Evolutionary conservation across 495 filamentous ascomycete genomes (phyloP).

Genomic region (Hypoxylon trugodes): DNA sequence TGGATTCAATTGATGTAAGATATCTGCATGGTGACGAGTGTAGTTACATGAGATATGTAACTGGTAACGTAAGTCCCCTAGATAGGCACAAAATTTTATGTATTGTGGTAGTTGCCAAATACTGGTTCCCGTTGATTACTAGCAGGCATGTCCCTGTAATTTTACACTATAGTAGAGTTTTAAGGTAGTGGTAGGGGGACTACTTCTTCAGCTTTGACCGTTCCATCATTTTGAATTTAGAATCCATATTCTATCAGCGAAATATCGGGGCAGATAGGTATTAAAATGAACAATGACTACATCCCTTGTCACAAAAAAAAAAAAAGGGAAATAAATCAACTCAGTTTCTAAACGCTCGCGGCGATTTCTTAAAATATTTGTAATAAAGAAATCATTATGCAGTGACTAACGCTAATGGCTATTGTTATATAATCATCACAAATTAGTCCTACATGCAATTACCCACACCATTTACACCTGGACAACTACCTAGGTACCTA

Average conservation of each 20-base stretch:
- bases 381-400: too few species aligned
- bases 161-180: neutral
- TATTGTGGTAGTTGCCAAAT: neutral
- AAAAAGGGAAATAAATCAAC: too few species aligned
- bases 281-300: too few species aligned
- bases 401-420: too few species aligned
- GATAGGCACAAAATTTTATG: neutral
- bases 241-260: neutral
- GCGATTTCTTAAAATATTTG: too few species aligned
- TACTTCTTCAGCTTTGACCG: conserved; percentile 18
- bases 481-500: too few species aligned
- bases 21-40: conserved; percentile 30
- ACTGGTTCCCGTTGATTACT: conserved; percentile 38
- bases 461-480: too few species aligned
- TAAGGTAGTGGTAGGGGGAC: conserved; percentile 7
- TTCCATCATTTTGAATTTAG: conserved; percentile 1
- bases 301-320: too few species aligned
- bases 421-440: too few species aligned
- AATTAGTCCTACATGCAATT: too few species aligned
- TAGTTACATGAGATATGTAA: neutral
- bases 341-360: too few species aligned
- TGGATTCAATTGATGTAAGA: conserved; percentile 21
- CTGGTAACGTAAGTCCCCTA: conserved; percentile 6
- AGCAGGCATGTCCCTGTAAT: conserved; percentile 23
- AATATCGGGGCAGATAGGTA: neutral